Conservation (phyloP, 768 basidiomycete genomes). For the Naganishia antarctica region DNA sequence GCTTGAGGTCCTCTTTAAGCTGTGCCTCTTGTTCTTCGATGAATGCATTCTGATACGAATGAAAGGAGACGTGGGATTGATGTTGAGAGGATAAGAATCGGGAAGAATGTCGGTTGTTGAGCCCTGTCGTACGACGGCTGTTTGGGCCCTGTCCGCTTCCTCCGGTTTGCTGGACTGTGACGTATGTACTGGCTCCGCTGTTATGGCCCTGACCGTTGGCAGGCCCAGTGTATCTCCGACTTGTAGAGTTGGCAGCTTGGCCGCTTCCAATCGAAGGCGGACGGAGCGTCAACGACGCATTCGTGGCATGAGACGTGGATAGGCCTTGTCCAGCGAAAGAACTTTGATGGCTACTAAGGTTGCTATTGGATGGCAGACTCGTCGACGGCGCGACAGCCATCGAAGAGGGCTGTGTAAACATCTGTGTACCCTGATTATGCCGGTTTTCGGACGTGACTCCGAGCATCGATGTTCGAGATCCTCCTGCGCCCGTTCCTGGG, state of each 20-base stretch:
- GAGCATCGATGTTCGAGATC: background rate
- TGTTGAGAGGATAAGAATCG: conserved; percentile 3
- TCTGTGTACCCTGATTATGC: background rate
- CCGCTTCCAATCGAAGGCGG: conserved; percentile 2
- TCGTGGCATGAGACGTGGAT: conserved; percentile 13
- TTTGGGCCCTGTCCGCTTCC: conserved; percentile 4
- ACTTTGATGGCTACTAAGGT: conserved; percentile 14
- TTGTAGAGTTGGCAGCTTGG: background rate
- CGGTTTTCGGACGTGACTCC: background rate
- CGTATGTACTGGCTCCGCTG: background rate
- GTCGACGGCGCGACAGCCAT: conserved; percentile 18
- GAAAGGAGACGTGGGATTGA: conserved; percentile 5
- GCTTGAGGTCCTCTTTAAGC: conserved; percentile 42
- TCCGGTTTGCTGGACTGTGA: background rate
- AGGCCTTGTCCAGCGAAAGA: conserved; percentile 8
- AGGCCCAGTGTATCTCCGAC: background rate
- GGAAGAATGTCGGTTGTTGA: conserved; percentile 1
- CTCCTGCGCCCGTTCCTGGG: conserved; percentile 7
- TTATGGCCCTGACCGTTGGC: background rate
- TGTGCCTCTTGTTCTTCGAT: conserved; percentile 21
- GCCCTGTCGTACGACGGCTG: conserved; percentile 7
- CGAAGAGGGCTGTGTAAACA: conserved; percentile 12
- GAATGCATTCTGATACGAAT: conserved; percentile 9
- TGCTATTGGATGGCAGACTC: conserved; percentile 11
- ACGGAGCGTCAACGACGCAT: background rate